A percentile compares a stretch with the other conserved stretches of the same genome.
Evolutionary conservation across 1,284 basidiomycete species (phyloP).

Genomic region (Apiotrichum mycotoxinovorans): DNA sequence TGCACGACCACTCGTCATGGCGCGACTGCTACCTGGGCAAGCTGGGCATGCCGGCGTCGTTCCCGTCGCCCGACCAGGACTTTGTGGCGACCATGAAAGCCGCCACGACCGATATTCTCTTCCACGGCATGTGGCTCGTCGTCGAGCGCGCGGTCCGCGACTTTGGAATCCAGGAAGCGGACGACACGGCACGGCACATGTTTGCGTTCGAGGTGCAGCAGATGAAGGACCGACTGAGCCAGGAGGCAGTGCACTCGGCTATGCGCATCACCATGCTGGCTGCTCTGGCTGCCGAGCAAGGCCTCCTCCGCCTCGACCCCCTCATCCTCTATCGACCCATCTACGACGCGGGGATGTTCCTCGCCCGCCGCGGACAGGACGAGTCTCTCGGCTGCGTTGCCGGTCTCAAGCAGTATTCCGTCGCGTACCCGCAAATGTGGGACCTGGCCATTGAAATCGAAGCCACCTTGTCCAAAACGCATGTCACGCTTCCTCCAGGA

Average conservation of each 20-base stretch:
- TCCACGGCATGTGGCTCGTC: constrained; percentile 75
- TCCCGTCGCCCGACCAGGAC: constrained; percentile 63
- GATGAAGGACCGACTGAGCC: constrained; percentile 64
- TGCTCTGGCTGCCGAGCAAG: constrained; percentile 73
- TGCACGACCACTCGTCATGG: constrained; percentile 67
- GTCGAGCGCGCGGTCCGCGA: constrained; percentile 61
- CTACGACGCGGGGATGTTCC: constrained; percentile 73
- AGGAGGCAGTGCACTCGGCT: constrained; percentile 78
- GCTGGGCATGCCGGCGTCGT: constrained; percentile 78
- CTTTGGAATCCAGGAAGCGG: constrained; percentile 66
- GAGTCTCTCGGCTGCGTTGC: constrained; percentile 77
- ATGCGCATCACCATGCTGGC: constrained; percentile 72
- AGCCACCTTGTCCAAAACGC: constrained; percentile 6
- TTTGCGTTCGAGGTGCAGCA: constrained; percentile 57
- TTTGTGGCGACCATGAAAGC: constrained; percentile 75
- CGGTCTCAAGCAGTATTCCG: constrained; percentile 76
- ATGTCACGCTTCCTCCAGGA: neutral
- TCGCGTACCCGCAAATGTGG: constrained; percentile 66
- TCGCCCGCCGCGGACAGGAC: constrained; percentile 72
- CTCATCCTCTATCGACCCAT: constrained; percentile 75
- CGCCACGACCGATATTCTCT: constrained; percentile 77
- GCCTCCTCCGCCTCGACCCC: constrained; percentile 62
- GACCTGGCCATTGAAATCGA: constrained; percentile 64
- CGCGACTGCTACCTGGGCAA: constrained; percentile 66
- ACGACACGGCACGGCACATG: constrained; percentile 13